phyloP scores from a whole-genome alignment of 2,329 filamentous ascomycete genomes.

The Madurella mycetomatis region DNA sequence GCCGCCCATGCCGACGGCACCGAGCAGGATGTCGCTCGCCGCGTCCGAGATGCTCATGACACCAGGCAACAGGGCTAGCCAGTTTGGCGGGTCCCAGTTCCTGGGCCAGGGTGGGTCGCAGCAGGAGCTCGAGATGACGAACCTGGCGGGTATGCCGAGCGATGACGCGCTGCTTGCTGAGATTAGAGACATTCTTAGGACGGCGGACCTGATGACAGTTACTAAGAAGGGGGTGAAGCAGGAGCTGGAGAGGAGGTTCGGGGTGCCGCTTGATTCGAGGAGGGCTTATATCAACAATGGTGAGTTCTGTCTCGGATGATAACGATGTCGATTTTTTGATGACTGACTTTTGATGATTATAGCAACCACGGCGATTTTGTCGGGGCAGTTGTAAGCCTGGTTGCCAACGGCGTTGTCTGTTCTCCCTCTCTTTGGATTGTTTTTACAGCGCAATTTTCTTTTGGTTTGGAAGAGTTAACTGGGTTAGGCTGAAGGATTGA shows the following conservation, averaged over 20 bases:
- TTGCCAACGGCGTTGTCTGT: neutral
- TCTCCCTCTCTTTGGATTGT: neutral
- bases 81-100: slow-evolving; percentile 48
- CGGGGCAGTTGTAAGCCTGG: slow-evolving; percentile 61
- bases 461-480: neutral
- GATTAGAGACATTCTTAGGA: slow-evolving; percentile 88
- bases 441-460: neutral
- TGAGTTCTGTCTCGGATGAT: slow-evolving; percentile 44
- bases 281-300: slow-evolving; percentile 91
- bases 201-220: slow-evolving; percentile 92
- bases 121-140: slow-evolving; percentile 71
- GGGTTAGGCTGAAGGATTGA: neutral
- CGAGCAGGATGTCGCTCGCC: slow-evolving; percentile 71
- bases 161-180: slow-evolving; percentile 89
- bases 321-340: neutral
- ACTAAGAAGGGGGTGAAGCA: slow-evolving; percentile 98
- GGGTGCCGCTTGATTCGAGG: slow-evolving; percentile 78
- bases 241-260: slow-evolving; percentile 88
- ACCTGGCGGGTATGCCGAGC: slow-evolving; percentile 70
- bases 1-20: slow-evolving; percentile 44
- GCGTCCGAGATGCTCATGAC: slow-evolving; percentile 57
- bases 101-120: slow-evolving; percentile 47
- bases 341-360: slow-evolving; percentile 29
- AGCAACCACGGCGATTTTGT: slow-evolving; percentile 76
- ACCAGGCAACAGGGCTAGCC: slow-evolving; percentile 45